phyloP scores from a whole-genome alignment of 1,139 yeast species.

The Hyphopichia khmerensis region DNA sequence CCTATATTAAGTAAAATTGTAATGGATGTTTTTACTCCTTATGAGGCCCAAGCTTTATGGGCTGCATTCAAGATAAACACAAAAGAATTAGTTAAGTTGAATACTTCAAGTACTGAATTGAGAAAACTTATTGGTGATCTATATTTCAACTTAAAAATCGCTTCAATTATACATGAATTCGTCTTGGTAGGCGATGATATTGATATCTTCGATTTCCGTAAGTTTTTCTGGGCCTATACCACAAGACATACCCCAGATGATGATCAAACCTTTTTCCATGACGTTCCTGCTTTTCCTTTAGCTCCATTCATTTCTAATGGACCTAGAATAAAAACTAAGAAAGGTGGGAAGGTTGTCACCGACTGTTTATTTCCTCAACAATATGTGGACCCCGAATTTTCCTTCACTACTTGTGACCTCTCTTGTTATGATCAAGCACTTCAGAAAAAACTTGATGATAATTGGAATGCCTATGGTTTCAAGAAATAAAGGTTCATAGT shows the following conservation, averaged over 20 bases:
- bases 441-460: slow-evolving; percentile 5
- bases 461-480: slow-evolving; percentile 9
- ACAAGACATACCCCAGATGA: slow-evolving; percentile 17
- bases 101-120: slow-evolving; percentile 12
- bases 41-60: slow-evolving; percentile 17
- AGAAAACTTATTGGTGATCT: slow-evolving; percentile 13
- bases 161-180: slow-evolving; percentile 13
- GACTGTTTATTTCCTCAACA: slow-evolving; percentile 14
- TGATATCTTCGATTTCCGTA: slow-evolving; percentile 15
- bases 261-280: slow-evolving; percentile 13
- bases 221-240: slow-evolving; percentile 17
- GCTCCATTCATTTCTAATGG: slow-evolving; percentile 16
- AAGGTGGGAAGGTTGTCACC: slow-evolving; percentile 18
- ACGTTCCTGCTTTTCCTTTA: slow-evolving; percentile 12
- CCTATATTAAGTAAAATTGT: slow-evolving; percentile 8
- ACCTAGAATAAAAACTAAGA: slow-evolving; percentile 9
- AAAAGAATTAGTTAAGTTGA: slow-evolving; percentile 10
- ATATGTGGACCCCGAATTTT: slow-evolving; percentile 7
- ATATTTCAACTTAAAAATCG: slow-evolving; percentile 9
- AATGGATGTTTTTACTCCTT: slow-evolving; percentile 15
- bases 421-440: slow-evolving; percentile 3
- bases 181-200: slow-evolving; percentile 17
- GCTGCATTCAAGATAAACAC: slow-evolving; percentile 13
- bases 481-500: too few species aligned
- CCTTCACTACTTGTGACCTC: slow-evolving; percentile 12